Evolutionary conservation across 257 asterid species (phyloP), one percentile per base, ranked within the genome.

Genomic region (Solanum medicagineum): DNA sequence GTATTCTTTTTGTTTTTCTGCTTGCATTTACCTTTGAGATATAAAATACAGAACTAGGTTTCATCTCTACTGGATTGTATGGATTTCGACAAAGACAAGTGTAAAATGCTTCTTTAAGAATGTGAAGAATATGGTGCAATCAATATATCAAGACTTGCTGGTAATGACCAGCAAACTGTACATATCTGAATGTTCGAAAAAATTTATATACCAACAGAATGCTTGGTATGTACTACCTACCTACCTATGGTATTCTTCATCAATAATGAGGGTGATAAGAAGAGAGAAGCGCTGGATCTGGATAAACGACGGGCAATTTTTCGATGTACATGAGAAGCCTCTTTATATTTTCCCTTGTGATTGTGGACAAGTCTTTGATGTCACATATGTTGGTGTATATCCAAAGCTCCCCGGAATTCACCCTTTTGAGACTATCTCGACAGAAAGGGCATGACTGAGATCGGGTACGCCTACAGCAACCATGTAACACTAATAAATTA

Each of bases 391-490:
- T 91, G 15, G 96, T 90, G 91, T 93, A 94, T 47, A 95, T 91
- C 98, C 98, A 95, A 7, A 95, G 96, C 75, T 95, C 98, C 59
- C 91, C 91, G 2, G 98, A 94, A 62, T 92, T 80, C 86, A 95
- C 90, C 81, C 95, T 90, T 84, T 92, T 92, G 68, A 95, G 93
- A 84, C 90, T 88, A 53, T 94, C 95, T 55, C 98, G 95, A 70
- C 98, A 95, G 89, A 93, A 95, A 24, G 98, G 98, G 88, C 98
- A 95, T 8, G 98, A 95, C 83, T 91, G 93, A 15, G 98, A 95
- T 84, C 95, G 89, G 47, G 93, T 88, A 69, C 91, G 89, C 98
- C 98, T 95, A 89, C 16, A 86, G 42, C 49, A 85, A 86, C 45
- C 47, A 32, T 1, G 6, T 69, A 19, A 53, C 57, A 51, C n/a